Evolutionary conservation across 2,329 filamentous ascomycete species (phyloP), one percentile per base, ranked within the genome.

Genomic region (Alternaria sp.): DNA sequence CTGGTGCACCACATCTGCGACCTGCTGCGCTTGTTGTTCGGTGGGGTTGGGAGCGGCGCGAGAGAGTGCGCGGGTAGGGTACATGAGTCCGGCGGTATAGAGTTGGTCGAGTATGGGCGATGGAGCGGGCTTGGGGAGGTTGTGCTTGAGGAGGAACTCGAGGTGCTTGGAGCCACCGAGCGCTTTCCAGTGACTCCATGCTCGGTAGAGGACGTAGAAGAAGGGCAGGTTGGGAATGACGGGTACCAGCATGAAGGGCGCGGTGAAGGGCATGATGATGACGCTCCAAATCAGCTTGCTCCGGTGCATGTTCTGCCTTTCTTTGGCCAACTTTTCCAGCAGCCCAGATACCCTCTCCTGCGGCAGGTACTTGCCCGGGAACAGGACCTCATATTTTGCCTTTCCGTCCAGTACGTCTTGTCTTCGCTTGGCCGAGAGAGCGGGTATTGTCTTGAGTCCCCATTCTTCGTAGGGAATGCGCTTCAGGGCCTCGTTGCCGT

Each of bases 381-480:
- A 98, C 53, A 92, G 81, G 30, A 97, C 85, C 67, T 93, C 87
- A 62, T 92, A 87, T 69, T 87, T 88, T 51, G 88, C 86, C 65
- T 85, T 84, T 38, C 86, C 87, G 53, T 87, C 78, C 22, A 88
- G 72, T 69, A 91, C 88, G 53, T 91, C 88, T 49, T 86, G 82
- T 68, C 87, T 85, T 59, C 88, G 85, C 67, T 87, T 86, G 58
- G 87, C 82, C 42, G 89, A 92, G 68, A 96, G 83, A 22, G 94
- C 90, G 44, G 95, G 95, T 53, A 99, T 89, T 36, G 93, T 96
- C 82, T 98, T 98, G 68, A 99, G 85, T 0, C 92, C 93, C 95
- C 95, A 99, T 89, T 99, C 95, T 80, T 98, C 92, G 77, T 92
- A 97, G 3, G 95, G 92, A 72, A 99, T 96, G 64, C 92, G 88